phyloP scores from a whole-genome alignment of 352 stramenopile genomes.

The Globisporangium orthogonon region DNA sequence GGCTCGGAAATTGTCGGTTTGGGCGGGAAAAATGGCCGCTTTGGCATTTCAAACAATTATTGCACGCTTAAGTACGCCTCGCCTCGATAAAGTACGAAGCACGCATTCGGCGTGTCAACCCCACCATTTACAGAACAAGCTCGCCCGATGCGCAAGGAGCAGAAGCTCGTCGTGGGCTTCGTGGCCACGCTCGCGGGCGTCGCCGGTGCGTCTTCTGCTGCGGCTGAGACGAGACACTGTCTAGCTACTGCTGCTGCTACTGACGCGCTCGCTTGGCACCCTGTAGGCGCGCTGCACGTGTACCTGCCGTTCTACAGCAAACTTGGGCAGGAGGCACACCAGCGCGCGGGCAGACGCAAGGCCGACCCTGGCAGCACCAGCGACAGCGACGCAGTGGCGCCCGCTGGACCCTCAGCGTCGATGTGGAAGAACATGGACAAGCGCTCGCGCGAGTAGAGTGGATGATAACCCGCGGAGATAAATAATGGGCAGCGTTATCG shows the following conservation, averaged over 20 bases:
- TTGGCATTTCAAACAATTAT: no score
- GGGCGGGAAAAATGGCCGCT: no score
- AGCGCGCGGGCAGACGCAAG: slow-evolving; percentile 12
- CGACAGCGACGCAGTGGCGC: not conserved
- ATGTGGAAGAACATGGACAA: slow-evolving; percentile 46
- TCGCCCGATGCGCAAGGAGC: slow-evolving; percentile 20
- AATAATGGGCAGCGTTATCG: slow-evolving; percentile 18
- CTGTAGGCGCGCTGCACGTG: slow-evolving; percentile 19
- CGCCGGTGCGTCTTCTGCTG: slow-evolving; percentile 15
- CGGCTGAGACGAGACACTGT: not conserved
- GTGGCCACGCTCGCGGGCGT: slow-evolving; percentile 21
- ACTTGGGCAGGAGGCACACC: slow-evolving; percentile 24
- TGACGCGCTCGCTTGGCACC: not conserved
- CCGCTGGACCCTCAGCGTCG: slow-evolving; percentile 17
- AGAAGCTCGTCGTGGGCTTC: slow-evolving; percentile 26
- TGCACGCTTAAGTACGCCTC: no score
- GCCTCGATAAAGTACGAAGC: not conserved
- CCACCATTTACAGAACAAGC: not conserved
- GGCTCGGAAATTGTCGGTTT: no score
- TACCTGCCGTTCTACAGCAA: slow-evolving; percentile 38
- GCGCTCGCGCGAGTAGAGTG: slow-evolving; percentile 10
- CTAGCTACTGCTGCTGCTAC: not conserved
- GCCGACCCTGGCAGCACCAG: slow-evolving; percentile 1
- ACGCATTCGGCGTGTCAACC: no score
- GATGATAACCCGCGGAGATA: slow-evolving; percentile 2